These are phyloP conservation scores for Hanseniaspora gamundiae DNA, from an alignment of 1,139 yeast genomes.

Conservation along the genomic window DNA sequence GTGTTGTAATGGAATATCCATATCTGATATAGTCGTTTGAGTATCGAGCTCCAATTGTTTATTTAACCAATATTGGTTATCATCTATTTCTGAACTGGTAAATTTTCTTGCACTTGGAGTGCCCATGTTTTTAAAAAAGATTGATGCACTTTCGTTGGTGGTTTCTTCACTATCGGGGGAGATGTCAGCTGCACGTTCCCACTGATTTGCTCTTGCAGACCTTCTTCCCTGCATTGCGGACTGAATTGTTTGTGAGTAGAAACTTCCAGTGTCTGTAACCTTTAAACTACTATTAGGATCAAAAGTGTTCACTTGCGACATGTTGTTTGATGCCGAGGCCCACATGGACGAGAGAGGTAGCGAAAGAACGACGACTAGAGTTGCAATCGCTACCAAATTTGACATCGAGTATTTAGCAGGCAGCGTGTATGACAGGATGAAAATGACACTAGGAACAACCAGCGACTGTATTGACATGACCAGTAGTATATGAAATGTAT, in stretches of 20 bases:
- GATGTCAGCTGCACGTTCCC: background rate
- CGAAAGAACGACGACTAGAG: slow-evolving; percentile 44
- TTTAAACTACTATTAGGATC: slow-evolving; percentile 8
- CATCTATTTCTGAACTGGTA: background rate
- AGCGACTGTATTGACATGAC: slow-evolving; percentile 79
- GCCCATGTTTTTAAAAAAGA: background rate
- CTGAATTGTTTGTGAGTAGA: slow-evolving; percentile 11
- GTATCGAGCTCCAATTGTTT: background rate
- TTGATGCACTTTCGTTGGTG: background rate
- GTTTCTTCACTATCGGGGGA: background rate
- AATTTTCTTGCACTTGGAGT: background rate
- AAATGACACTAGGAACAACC: slow-evolving; percentile 60
- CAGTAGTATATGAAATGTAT: slow-evolving; percentile 63
- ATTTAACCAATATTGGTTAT: background rate
- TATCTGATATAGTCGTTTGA: background rate
- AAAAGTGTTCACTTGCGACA: slow-evolving; percentile 25
- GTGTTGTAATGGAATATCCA: background rate
- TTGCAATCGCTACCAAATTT: slow-evolving; percentile 30
- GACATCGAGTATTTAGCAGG: slow-evolving; percentile 19
- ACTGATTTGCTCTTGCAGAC: slow-evolving; percentile 7
- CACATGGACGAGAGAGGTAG: slow-evolving; percentile 79
- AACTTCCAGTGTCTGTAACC: slow-evolving; percentile 10
- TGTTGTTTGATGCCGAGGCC: slow-evolving; percentile 55
- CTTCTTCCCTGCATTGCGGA: slow-evolving; percentile 8
- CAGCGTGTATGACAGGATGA: slow-evolving; percentile 39